Evolutionary conservation across 306 rosid genomes (phyloP).

Genomic region (Oxytropis ochrocephala): DNA sequence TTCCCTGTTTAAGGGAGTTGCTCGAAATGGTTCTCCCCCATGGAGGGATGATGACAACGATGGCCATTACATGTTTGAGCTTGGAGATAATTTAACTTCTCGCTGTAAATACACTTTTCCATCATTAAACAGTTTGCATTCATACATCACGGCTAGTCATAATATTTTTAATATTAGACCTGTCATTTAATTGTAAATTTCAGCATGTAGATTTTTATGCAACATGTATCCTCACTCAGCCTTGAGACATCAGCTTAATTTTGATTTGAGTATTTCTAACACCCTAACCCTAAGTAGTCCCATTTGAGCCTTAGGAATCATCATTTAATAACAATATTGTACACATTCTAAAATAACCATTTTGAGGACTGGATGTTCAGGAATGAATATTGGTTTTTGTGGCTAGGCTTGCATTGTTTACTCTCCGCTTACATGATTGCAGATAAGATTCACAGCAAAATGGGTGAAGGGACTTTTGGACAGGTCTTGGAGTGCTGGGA

Average conservation of each 20-base stretch:
- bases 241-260: not conserved
- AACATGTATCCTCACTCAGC: not conserved
- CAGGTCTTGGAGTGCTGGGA: slow-evolving; percentile 99
- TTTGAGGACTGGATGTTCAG: not conserved
- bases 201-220: not conserved
- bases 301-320: not conserved
- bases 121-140: slow-evolving; percentile 36
- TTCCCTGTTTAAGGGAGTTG: slow-evolving; percentile 73
- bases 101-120: slow-evolving; percentile 94
- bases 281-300: not conserved
- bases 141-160: not conserved
- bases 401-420: not conserved
- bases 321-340: not conserved
- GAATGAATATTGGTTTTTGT: not conserved
- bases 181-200: not conserved
- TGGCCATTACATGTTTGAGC: slow-evolving; percentile 98
- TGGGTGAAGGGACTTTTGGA: slow-evolving; percentile 99
- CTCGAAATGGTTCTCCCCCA: slow-evolving; percentile 97
- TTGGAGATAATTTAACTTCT: slow-evolving; percentile 97
- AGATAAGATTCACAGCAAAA: slow-evolving; percentile 82
- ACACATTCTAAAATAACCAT: not conserved
- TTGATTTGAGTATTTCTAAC: not conserved
- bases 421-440: slow-evolving; percentile 14
- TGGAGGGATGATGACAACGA: slow-evolving; percentile 98
- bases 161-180: not conserved